phyloP scores from a whole-genome alignment of 2,329 filamentous ascomycete species.

The Aspergillus sp. region DNA sequence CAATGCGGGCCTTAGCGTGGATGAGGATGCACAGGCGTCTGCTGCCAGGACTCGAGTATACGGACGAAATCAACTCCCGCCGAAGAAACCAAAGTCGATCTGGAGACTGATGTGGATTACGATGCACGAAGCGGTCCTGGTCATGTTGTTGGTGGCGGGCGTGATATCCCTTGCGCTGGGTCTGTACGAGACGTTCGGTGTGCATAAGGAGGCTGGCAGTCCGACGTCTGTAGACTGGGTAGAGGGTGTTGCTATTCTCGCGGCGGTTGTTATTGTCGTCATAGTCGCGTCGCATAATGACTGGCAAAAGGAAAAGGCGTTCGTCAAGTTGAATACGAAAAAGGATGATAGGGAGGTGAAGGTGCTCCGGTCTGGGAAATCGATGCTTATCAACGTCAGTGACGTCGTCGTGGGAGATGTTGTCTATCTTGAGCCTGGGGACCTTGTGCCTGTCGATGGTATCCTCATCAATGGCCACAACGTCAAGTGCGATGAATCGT shows the following conservation, averaged over 20 bases:
- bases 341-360: slow-evolving; percentile 75
- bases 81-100: slow-evolving; percentile 45
- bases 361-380: slow-evolving; percentile 71
- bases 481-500: slow-evolving; percentile 71
- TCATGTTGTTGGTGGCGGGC: slow-evolving; percentile 50
- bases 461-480: slow-evolving; percentile 67
- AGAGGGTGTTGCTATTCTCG: slow-evolving; percentile 76
- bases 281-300: slow-evolving; percentile 76
- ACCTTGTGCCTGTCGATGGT: slow-evolving; percentile 71
- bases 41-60: slow-evolving; percentile 41
- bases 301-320: slow-evolving; percentile 79
- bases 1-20: slow-evolving; percentile 65
- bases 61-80: slow-evolving; percentile 42
- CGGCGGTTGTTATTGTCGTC: slow-evolving; percentile 74
- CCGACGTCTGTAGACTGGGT: slow-evolving; percentile 70
- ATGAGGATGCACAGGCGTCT: slow-evolving; percentile 62
- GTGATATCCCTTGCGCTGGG: slow-evolving; percentile 73
- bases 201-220: slow-evolving; percentile 56
- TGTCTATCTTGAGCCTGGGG: slow-evolving; percentile 70
- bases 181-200: slow-evolving; percentile 58
- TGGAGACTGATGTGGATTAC: too few species aligned
- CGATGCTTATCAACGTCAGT: slow-evolving; percentile 67
- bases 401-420: slow-evolving; percentile 74
- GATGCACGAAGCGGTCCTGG: too few species aligned
- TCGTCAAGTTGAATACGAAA: slow-evolving; percentile 76